phyloP scores from a whole-genome alignment of 2,329 filamentous ascomycete species.

The Diaporthe aspalathi region DNA sequence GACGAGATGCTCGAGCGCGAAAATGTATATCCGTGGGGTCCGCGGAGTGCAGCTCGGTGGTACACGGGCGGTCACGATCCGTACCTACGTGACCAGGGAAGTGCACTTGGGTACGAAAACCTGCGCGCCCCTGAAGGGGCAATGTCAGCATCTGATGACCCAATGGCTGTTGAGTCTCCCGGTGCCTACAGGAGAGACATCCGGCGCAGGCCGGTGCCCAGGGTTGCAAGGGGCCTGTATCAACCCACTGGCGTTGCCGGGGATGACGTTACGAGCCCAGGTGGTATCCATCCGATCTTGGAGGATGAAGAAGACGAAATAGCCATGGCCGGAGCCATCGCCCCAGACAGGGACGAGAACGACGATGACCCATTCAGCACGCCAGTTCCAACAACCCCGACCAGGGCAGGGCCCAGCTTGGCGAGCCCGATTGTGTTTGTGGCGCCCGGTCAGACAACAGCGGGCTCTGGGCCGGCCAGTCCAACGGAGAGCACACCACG shows the following conservation, averaged over 20 bases:
- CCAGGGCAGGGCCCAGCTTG: constrained; percentile 41
- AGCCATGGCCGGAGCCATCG: constrained; percentile 42
- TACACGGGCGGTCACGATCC: constrained; percentile 57
- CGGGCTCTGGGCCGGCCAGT: constrained; percentile 44
- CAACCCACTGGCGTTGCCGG: constrained; percentile 48
- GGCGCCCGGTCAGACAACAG: constrained; percentile 53
- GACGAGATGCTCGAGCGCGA: constrained; percentile 61
- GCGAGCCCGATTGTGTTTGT: constrained; percentile 44
- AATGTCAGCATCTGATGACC: constrained; percentile 46
- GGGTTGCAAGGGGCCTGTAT: constrained; percentile 51
- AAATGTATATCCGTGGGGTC: constrained; percentile 48
- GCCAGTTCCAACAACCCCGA: constrained; percentile 48
- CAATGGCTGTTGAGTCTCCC: constrained; percentile 43
- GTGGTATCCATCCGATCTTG: constrained; percentile 67
- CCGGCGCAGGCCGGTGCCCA: constrained; percentile 46
- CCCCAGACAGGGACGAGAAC: constrained; percentile 40
- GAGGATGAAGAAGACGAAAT: constrained; percentile 67
- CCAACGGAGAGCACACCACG: constrained; percentile 33
- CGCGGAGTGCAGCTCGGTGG: constrained; percentile 50
- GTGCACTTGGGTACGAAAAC: constrained; percentile 63
- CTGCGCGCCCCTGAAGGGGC: constrained; percentile 51
- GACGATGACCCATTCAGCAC: constrained; percentile 62
- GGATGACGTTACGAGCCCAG: constrained; percentile 43
- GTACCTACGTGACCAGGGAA: constrained; percentile 51
- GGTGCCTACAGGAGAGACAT: constrained; percentile 38